Evolutionary conservation across 495 filamentous ascomycete genomes (phyloP).

Genomic region (Entonaema liquescens): DNA sequence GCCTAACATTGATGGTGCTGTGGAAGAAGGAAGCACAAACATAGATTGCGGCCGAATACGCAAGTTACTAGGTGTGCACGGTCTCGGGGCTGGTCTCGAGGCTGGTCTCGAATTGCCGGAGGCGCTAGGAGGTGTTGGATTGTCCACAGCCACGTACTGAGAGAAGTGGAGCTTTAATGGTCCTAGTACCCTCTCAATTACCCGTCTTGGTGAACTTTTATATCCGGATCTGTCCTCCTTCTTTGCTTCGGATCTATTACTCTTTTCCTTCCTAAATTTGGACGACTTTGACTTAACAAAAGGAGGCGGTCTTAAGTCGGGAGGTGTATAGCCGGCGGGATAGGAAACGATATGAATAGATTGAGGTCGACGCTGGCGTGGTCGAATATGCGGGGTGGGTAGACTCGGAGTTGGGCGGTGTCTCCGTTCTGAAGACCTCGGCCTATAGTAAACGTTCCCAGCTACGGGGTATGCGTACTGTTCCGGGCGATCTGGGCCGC

Average conservation of each 20-base stretch:
- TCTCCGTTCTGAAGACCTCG: constrained; percentile 45
- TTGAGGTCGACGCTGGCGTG: constrained; percentile 61
- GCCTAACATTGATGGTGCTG: constrained; percentile 37
- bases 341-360: constrained; percentile 65
- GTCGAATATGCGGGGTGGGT: constrained; percentile 59
- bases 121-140: constrained; percentile 5
- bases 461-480: constrained; percentile 49
- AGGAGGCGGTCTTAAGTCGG: constrained; percentile 55
- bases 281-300: constrained; percentile 28
- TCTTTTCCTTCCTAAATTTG: constrained; percentile 45
- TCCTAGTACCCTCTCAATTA: constrained; percentile 53
- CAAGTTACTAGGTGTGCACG: constrained; percentile 12
- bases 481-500: constrained; percentile 35
- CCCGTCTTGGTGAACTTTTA: constrained; percentile 41
- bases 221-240: constrained; percentile 36
- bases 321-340: constrained; percentile 59
- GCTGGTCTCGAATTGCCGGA: constrained; percentile 12
- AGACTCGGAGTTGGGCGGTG: constrained; percentile 46
- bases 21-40: constrained; percentile 39
- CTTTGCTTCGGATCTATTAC: constrained; percentile 31
- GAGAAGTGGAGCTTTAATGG: constrained; percentile 45
- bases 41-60: constrained; percentile 35
- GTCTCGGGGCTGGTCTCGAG: constrained; percentile 16
- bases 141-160: constrained; percentile 28
- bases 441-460: constrained; percentile 56